Percentiles rank a stretch among this genome's conserved stretches.
phyloP scores from a whole-genome alignment of 2,329 filamentous ascomycete genomes.

The Aspergillus texensis region DNA sequence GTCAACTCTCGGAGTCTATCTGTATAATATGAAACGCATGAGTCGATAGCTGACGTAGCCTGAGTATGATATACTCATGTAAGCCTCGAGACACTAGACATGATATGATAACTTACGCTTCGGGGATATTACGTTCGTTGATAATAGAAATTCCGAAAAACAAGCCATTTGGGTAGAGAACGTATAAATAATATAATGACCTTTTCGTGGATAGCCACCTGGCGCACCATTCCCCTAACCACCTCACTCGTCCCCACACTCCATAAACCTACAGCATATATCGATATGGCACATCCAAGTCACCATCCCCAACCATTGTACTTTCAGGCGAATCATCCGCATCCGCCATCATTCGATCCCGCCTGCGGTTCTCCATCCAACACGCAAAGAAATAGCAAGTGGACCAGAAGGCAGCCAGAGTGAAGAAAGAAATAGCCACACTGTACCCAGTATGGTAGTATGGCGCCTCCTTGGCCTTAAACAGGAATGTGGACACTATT shows the following conservation, averaged over 20 bases:
- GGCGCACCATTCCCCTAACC: too few relatives aligned
- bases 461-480: neutral
- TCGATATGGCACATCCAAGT: neutral
- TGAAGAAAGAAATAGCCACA: neutral
- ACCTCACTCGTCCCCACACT: neutral
- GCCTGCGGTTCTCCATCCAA: neutral
- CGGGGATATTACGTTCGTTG: too few relatives aligned
- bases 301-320: neutral
- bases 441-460: neutral
- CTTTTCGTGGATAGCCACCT: too few relatives aligned
- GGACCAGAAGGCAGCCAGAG: neutral
- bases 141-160: too few relatives aligned
- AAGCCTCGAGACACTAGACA: too few relatives aligned
- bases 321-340: neutral
- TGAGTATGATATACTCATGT: too few relatives aligned
- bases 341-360: neutral
- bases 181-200: too few relatives aligned
- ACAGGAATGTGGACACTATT: neutral
- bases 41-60: too few relatives aligned
- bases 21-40: too few relatives aligned
- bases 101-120: too few relatives aligned
- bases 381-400: neutral
- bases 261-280: neutral
- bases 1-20: too few relatives aligned
- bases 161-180: too few relatives aligned